Base-by-base conservation (phyloP, 192 early-diverging fungal genomes). In the Coemansia sp. region DNA sequence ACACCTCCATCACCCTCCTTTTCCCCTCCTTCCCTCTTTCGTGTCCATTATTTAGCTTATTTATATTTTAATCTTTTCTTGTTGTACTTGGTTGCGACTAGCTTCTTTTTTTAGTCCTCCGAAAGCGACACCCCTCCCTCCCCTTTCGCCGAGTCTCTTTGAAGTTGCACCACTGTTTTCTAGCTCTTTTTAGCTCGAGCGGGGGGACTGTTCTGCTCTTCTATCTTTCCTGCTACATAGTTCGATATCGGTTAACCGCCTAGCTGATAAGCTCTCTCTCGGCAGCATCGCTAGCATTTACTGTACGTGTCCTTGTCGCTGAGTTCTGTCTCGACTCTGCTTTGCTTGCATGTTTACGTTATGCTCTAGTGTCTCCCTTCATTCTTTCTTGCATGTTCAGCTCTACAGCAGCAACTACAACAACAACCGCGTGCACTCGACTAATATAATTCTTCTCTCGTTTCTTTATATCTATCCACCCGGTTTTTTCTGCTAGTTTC, bases 341-440 rank as follows among this genome's bases (percentile, higher is more conserved):
- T 22, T 22, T 50, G 49, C 49, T n/a, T 50, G 24, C 27, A 11
- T 57, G 53, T 57, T 57, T 57, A 57, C 27, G 53, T 57, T 57
- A 31, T 31, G 53, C 22, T 7, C 53, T 57, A 13, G 53, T 29
- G 10, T 22, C 20, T 20, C 49, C 49, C 27, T 27, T 27, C 27
- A 27, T 27, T 27, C 27, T 57, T 31, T 57, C 12, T 16, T 15
- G 31, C 8, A 6, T 31, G 8, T 29, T 50, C 13, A 50, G 5
- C 47, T 50, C 47, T 4, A 8, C 43, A 18, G 16, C 46, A 15
- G 5, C 46, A 11, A 18, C 46, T 6, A 50, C 16, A 18, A 50
- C 47, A 12, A n/a, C 47, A 50, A 4, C 41, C 20, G 49, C 49
- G 20, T 22, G 15, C 27, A 29, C 53, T 12, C 27, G 29, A 57